phyloP scores from a whole-genome alignment of 208 protist genomes.

The Leishmania turanica region DNA sequence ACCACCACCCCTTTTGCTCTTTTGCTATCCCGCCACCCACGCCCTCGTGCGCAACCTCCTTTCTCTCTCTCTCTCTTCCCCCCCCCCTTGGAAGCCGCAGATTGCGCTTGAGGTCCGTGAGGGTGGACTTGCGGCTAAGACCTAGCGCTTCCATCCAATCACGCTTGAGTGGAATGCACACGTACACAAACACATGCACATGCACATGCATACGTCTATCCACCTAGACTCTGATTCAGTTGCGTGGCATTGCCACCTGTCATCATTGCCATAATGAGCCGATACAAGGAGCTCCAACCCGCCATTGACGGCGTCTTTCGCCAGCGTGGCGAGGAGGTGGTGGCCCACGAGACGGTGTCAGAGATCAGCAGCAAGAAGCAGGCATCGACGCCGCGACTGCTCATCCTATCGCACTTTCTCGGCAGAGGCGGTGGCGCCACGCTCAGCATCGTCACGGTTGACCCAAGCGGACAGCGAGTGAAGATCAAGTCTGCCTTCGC shows the following conservation, averaged over 20 bases:
- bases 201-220: not conserved
- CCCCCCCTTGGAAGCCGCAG: not conserved
- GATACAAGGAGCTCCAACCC: slow-evolving; percentile 46
- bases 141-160: not conserved
- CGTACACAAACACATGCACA: too few species aligned
- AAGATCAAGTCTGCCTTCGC: slow-evolving; percentile 79
- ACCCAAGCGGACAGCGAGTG: slow-evolving; percentile 34
- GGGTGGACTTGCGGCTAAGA: not conserved
- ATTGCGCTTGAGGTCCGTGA: not conserved
- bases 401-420: slow-evolving; percentile 63
- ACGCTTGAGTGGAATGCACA: not conserved
- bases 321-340: slow-evolving; percentile 76
- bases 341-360: slow-evolving; percentile 73
- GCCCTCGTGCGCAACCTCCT: not conserved
- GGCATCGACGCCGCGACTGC: slow-evolving; percentile 46
- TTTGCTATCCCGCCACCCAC: not conserved
- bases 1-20: not conserved
- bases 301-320: slow-evolving; percentile 70
- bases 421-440: slow-evolving; percentile 26
- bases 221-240: not conserved
- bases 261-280: slow-evolving; percentile 35
- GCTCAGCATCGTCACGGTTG: slow-evolving; percentile 46
- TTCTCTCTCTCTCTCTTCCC: not conserved
- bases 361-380: slow-evolving; percentile 56
- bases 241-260: not conserved